Percentiles rank a stretch among this genome's conserved stretches.
Conservation (phyloP, 257 asterid genomes). For the Solanum bulbocastanum region DNA sequence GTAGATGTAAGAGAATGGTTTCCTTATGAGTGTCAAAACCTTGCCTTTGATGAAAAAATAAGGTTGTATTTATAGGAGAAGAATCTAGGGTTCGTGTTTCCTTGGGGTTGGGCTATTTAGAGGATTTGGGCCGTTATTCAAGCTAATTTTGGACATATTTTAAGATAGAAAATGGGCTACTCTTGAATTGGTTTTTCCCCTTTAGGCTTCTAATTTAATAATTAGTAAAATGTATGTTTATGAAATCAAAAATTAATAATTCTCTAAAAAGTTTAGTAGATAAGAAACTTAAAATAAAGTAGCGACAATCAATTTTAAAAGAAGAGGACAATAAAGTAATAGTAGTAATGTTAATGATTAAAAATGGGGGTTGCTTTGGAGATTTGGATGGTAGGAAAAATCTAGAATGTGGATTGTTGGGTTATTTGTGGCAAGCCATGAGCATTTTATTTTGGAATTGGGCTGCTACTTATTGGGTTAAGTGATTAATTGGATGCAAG, state of each 20-base stretch:
- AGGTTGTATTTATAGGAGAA: not conserved
- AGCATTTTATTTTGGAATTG: not conserved
- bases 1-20: not conserved
- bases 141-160: not conserved
- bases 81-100: not conserved
- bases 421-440: not conserved
- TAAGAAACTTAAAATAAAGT: not conserved
- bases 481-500: not conserved
- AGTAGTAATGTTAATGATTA: not conserved
- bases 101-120: not conserved
- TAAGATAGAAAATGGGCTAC: not conserved
- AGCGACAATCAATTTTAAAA: not conserved
- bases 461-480: not conserved
- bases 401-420: not conserved
- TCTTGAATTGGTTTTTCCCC: not conserved
- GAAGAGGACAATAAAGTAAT: not conserved
- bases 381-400: not conserved
- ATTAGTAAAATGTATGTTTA: not conserved
- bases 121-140: not conserved
- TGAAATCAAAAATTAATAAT: not conserved
- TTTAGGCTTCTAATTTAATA: not conserved
- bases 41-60: not conserved
- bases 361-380: not conserved
- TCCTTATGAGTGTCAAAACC: not conserved
- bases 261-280: not conserved